A percentile compares a stretch with the other conserved stretches of the same genome.
Evolutionary conservation across 768 basidiomycete genomes (phyloP).

Genomic region (Lenzites betulinus): DNA sequence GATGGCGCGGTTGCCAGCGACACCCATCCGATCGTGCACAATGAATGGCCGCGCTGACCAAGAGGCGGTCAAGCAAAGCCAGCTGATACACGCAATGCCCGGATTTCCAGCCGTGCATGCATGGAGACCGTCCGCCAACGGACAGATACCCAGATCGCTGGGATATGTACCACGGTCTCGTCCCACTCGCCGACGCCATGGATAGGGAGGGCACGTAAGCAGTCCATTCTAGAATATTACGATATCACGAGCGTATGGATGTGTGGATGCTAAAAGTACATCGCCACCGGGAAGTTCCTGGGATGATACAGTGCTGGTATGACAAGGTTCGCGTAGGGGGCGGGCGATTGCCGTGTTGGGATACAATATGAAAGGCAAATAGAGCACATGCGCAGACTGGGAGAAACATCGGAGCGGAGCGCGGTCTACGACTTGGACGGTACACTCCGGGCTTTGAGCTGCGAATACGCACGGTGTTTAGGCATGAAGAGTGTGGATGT

Average conservation of each 20-base stretch:
- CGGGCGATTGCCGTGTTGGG: conserved; percentile 1
- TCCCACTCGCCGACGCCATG: neutral
- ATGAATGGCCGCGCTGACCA: neutral
- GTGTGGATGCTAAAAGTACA: conserved; percentile 13
- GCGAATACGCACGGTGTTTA: conserved; percentile 62
- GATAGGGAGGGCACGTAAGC: neutral
- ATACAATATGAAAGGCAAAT: conserved; percentile 4
- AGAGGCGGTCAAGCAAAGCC: neutral
- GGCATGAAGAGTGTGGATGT: conserved; percentile 70
- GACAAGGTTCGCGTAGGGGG: conserved; percentile 6
- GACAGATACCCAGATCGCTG: neutral
- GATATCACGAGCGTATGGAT: conserved; percentile 12
- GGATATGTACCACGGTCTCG: neutral
- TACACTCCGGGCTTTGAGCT: conserved; percentile 25
- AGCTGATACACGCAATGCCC: neutral
- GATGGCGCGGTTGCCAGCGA: too few species aligned
- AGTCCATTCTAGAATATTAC: conserved; percentile 1
- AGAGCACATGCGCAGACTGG: neutral
- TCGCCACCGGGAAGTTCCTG: conserved; percentile 12
- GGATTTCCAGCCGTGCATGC: neutral
- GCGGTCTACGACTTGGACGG: conserved; percentile 14
- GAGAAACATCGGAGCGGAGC: neutral
- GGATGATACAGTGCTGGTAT: conserved; percentile 4
- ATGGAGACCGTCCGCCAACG: neutral
- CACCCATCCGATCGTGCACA: too few species aligned